Base-by-base conservation (phyloP, 2,329 filamentous ascomycete species). In the Talaromyces atroroseus region DNA sequence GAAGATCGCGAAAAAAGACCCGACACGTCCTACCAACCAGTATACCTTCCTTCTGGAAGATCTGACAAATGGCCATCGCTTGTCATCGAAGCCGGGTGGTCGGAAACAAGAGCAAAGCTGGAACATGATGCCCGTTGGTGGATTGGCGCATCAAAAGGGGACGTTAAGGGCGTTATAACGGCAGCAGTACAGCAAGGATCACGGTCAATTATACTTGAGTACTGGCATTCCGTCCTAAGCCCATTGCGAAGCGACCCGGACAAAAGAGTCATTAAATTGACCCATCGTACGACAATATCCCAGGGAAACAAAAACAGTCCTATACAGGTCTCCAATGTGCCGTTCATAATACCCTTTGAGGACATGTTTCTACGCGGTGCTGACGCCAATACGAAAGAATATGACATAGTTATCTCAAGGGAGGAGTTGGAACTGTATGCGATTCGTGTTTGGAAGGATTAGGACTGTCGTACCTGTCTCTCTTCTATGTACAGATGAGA, bases 41-140 rank as follows among this genome's bases (percentile, higher is more conserved):
- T 1, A 21, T 12, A n/a, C 16, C 32, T 56, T 11, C 57, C 57
- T 1, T 2, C 16, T 8, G 52, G 56, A 18, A 47, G 56, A 44
- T 54, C 51, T 40, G 40, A 48, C 16, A 20, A 44, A 48, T 56
- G 57, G 57, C 57, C 57, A 29, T 51, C 52, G 0, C 12, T 52
- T 5, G 46, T 56, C 16, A 44, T 58, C 16, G 57, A 58, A 52
- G 44, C 26, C 5, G 57, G 46, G 10, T 58, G 49, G 23, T 51
- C 38, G 5, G 52, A 56, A 36, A 26, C 48, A 20, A n/a, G 8
- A 29, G 32, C 14, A 16, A 46, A 58, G 26, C 52, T 58, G 18
- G 40, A 38, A 24, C 16, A n/a, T 3, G 57, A 58, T 40, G 46
- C 47, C 2, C 42, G 36, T 20, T 58, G 57, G 57, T 58, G 57